A percentile compares a stretch with the other conserved stretches of the same genome.
Evolutionary conservation across 805 yeast species (phyloP).

Genomic region (Candida tammaniensis): DNA sequence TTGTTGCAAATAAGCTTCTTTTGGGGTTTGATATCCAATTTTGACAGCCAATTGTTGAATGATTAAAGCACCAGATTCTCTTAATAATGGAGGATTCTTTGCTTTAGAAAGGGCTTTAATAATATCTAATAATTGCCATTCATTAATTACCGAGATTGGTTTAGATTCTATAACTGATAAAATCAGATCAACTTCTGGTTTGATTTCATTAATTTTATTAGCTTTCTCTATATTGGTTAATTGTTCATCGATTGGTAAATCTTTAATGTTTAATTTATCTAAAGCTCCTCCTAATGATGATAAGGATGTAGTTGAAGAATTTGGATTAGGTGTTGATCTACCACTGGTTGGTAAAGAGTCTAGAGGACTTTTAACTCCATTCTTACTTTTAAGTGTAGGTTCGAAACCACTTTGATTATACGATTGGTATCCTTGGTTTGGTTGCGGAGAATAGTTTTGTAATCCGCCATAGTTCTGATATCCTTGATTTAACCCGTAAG

Average conservation of each 20-base stretch:
- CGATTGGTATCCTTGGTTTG: slow-evolving; percentile 5
- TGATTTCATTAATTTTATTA: slow-evolving; percentile 51
- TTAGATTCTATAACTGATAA: slow-evolving; percentile 50
- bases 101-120: slow-evolving; percentile 65
- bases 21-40: slow-evolving; percentile 66
- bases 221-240: slow-evolving; percentile 52
- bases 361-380: slow-evolving; percentile 16
- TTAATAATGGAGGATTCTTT: slow-evolving; percentile 67
- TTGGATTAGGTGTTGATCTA: slow-evolving; percentile 31
- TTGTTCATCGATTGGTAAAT: slow-evolving; percentile 64
- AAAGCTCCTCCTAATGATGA: slow-evolving; percentile 71
- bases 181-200: slow-evolving; percentile 52
- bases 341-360: slow-evolving; percentile 37
- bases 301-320: slow-evolving; percentile 67
- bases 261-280: slow-evolving; percentile 50
- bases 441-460: no score
- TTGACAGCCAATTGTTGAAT: slow-evolving; percentile 56
- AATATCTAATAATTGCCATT: slow-evolving; percentile 66
- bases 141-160: slow-evolving; percentile 42
- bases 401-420: slow-evolving; percentile 2
- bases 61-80: slow-evolving; percentile 74
- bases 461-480: no score
- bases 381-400: background rate
- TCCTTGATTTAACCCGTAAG: background rate
- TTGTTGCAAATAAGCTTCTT: slow-evolving; percentile 69